Percentiles rank a stretch among this genome's conserved stretches.
phyloP scores from a whole-genome alignment of 2,329 filamentous ascomycete genomes.

The Harringtonia lauricola region DNA sequence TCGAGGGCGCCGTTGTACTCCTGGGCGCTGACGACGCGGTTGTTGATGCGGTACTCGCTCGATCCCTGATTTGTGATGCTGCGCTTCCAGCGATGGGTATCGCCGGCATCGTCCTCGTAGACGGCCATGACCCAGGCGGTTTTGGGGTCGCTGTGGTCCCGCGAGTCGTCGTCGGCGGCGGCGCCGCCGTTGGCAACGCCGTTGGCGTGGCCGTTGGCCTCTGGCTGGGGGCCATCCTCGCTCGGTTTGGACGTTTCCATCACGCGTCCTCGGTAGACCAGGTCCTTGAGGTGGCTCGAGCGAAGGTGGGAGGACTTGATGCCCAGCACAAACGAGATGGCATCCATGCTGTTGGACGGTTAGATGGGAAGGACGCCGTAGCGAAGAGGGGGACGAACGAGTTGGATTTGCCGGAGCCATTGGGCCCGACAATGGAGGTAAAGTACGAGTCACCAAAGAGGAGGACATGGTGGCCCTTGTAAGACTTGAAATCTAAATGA shows the following conservation, averaged over 20 bases:
- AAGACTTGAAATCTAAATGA: slow-evolving; percentile 87
- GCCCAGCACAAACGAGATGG: slow-evolving; percentile 95
- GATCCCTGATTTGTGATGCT: slow-evolving; percentile 79
- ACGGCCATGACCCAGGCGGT: slow-evolving; percentile 99
- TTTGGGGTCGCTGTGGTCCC: slow-evolving; percentile 73
- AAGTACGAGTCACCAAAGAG: slow-evolving; percentile 98
- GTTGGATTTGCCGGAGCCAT: slow-evolving; percentile 99
- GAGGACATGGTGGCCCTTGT: slow-evolving; percentile 90
- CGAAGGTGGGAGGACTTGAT: slow-evolving; percentile 98
- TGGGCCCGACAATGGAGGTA: slow-evolving; percentile 97
- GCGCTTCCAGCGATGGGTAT: slow-evolving; percentile 93
- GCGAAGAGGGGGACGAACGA: slow-evolving; percentile 47
- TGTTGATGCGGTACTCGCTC: slow-evolving; percentile 96
- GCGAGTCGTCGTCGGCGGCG: slow-evolving; percentile 47
- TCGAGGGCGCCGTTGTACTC: slow-evolving; percentile 92
- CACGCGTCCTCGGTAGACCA: slow-evolving; percentile 92
- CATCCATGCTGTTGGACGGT: slow-evolving; percentile 66
- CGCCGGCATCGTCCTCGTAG: slow-evolving; percentile 92
- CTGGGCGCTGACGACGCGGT: slow-evolving; percentile 74
- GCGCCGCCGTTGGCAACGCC: slow-evolving; percentile 51
- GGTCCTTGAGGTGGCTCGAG: slow-evolving; percentile 83
- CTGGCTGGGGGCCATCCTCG: slow-evolving; percentile 59
- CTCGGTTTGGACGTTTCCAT: slow-evolving; percentile 88
- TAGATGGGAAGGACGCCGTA: not conserved
- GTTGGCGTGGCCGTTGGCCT: slow-evolving; percentile 49